A percentile compares a stretch with the other conserved stretches of the same genome.
Evolutionary conservation across 441 rosid species (phyloP).

Genomic region (Erodium texanum): DNA sequence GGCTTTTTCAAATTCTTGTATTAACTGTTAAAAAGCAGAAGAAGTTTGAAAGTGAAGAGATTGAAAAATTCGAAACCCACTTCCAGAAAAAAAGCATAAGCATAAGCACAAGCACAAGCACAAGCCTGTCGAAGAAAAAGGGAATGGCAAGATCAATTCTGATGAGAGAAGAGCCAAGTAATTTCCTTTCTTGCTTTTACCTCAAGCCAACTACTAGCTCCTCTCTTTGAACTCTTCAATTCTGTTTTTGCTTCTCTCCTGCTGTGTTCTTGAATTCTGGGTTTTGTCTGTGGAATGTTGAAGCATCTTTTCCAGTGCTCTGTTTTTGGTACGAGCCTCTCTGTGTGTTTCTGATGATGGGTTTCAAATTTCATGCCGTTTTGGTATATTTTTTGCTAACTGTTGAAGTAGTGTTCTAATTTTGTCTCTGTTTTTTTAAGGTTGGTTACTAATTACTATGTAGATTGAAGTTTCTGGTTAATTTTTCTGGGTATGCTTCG

Average conservation of each 20-base stretch:
- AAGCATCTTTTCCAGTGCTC: neutral
- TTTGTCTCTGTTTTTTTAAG: slow-evolving; percentile 13
- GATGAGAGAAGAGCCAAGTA: slow-evolving; percentile 12
- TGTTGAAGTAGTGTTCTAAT: neutral
- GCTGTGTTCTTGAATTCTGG: neutral
- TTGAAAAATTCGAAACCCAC: slow-evolving; percentile 8
- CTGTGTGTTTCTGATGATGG: neutral
- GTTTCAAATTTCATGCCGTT: neutral
- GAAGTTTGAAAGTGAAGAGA: slow-evolving; percentile 3
- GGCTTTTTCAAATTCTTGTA: neutral
- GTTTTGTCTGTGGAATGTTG: neutral
- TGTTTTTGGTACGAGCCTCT: neutral
- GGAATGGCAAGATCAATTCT: neutral
- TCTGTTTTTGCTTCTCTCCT: neutral
- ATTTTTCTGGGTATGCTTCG: slow-evolving; percentile 2
- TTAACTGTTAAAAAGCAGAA: neutral
- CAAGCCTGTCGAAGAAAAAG: too few species aligned
- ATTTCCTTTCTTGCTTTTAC: slow-evolving; percentile 39
- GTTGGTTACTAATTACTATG: neutral
- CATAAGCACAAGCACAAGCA: neutral
- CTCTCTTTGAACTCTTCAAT: neutral
- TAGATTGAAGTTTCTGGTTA: neutral
- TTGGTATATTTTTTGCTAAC: neutral
- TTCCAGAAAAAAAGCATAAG: neutral
- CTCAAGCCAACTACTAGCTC: slow-evolving; percentile 40